Percentiles rank a stretch among this genome's conserved stretches.
These are phyloP conservation scores for Linnemannia elongata DNA, from an alignment of 192 early-diverging fungal genomes.

Conservation along the genomic window DNA sequence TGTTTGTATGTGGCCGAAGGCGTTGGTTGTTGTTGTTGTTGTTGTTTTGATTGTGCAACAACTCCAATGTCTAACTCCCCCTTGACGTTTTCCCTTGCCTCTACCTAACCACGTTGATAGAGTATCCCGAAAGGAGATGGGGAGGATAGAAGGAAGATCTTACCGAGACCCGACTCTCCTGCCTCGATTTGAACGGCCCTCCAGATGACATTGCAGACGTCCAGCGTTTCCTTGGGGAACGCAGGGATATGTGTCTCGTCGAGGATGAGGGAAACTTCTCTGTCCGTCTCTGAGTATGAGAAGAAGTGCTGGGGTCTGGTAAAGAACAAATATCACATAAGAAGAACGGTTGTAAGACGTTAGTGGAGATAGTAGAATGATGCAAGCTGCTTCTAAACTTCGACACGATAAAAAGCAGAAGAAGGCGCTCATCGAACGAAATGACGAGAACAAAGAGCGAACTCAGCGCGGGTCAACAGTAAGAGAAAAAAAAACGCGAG, in stretches of 20 bases:
- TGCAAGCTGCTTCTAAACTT: background rate
- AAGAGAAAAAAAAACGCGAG: background rate
- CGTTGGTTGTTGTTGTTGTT: background rate
- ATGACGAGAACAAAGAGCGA: background rate
- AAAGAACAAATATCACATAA: background rate
- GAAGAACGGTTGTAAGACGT: background rate
- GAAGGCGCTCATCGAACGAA: background rate
- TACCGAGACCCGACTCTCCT: conserved; percentile 56
- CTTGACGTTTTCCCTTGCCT: background rate
- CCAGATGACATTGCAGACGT: conserved; percentile 53
- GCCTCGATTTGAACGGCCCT: conserved; percentile 50
- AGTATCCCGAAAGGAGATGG: conserved; percentile 7
- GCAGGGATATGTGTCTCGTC: conserved; percentile 47
- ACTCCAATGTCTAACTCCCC: background rate
- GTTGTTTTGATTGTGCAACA: background rate
- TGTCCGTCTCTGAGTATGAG: conserved; percentile 52
- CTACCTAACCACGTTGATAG: conserved; percentile 8
- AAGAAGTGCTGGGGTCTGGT: conserved; percentile 48
- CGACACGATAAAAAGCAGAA: background rate
- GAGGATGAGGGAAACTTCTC: conserved; percentile 50
- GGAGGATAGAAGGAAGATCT: conserved; percentile 8
- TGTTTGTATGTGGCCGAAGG: background rate
- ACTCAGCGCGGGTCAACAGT: background rate
- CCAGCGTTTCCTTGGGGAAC: conserved; percentile 44
- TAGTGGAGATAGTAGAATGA: background rate